phyloP scores from a whole-genome alignment of 179 eudicot species.

The Silene noctiflora region DNA sequence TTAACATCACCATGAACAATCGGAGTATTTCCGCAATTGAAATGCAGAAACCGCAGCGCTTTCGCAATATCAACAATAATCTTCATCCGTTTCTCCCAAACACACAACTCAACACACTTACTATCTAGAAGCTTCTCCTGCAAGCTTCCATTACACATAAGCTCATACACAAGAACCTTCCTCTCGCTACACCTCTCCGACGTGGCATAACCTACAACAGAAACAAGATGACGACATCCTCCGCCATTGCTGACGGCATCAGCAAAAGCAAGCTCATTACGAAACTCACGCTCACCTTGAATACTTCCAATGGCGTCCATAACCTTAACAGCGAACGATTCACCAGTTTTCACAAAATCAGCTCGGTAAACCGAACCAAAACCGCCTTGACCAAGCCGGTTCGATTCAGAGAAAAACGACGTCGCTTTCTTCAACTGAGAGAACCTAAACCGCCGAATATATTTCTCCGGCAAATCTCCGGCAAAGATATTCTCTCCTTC shows the following conservation, averaged over 20 bases:
- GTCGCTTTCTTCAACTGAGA: slow-evolving; percentile 61
- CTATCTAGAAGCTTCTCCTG: slow-evolving; percentile 70
- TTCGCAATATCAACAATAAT: slow-evolving; percentile 51
- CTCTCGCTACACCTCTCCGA: slow-evolving; percentile 25
- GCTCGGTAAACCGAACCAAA: slow-evolving; percentile 85
- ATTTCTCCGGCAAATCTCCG: slow-evolving; percentile 5
- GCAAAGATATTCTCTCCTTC: no score
- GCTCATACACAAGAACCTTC: slow-evolving; percentile 62
- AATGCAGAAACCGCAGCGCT: slow-evolving; percentile 59
- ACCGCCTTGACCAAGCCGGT: slow-evolving; percentile 84
- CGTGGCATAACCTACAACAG: slow-evolving; percentile 60
- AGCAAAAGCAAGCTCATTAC: slow-evolving; percentile 62
- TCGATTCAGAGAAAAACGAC: slow-evolving; percentile 44
- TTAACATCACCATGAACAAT: slow-evolving; percentile 87
- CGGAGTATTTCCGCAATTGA: slow-evolving; percentile 45
- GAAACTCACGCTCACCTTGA: slow-evolving; percentile 84
- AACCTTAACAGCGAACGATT: slow-evolving; percentile 63
- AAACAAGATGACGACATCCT: slow-evolving; percentile 41
- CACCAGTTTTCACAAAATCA: slow-evolving; percentile 42
- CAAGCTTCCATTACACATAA: slow-evolving; percentile 74
- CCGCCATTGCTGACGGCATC: slow-evolving; percentile 22
- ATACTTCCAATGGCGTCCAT: slow-evolving; percentile 63
- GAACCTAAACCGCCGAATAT: slow-evolving; percentile 49
- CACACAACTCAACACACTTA: slow-evolving; percentile 52
- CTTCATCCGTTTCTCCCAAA: slow-evolving; percentile 52